Evolutionary conservation across 352 stramenopile species (phyloP).

Genomic region (Phytophthora pistaciae): DNA sequence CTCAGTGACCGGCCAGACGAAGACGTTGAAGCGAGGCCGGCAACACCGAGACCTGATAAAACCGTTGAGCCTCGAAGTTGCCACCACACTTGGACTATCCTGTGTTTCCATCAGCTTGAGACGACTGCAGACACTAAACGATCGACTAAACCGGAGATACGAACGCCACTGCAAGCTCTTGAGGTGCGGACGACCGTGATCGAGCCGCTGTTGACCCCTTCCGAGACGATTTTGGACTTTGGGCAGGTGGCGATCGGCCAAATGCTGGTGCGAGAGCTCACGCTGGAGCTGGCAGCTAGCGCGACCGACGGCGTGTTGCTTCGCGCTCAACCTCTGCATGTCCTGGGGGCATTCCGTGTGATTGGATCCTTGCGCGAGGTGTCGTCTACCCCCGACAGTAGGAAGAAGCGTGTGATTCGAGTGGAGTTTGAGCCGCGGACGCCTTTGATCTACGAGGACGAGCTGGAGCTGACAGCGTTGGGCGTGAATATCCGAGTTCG

Average conservation of each 20-base stretch:
- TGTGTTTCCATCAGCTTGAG: conserved; percentile 68
- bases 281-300: conserved; percentile 51
- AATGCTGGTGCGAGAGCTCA: conserved; percentile 60
- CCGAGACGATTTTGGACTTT: conserved; percentile 70
- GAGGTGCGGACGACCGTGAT: conserved; percentile 76
- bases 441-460: conserved; percentile 75
- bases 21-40: not conserved
- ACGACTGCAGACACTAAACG: not conserved
- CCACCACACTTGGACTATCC: conserved; percentile 80
- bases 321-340: conserved; percentile 70
- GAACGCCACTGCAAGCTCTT: conserved; percentile 53
- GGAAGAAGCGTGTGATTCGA: conserved; percentile 37
- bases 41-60: conserved; percentile 17
- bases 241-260: conserved; percentile 90
- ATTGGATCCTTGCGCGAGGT: conserved; percentile 74
- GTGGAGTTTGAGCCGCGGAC: conserved; percentile 77
- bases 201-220: conserved; percentile 57
- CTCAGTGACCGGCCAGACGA: not conserved
- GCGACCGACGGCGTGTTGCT: conserved; percentile 46
- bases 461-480: conserved; percentile 59
- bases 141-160: not conserved
- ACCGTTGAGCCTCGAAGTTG: conserved; percentile 64
- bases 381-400: conserved; percentile 2
- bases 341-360: conserved; percentile 83
- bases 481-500: conserved; percentile 44